Evolutionary conservation across 768 basidiomycete species (phyloP), one percentile per base, ranked within the genome.

Genomic region (Peribolospora kevripleyi): DNA sequence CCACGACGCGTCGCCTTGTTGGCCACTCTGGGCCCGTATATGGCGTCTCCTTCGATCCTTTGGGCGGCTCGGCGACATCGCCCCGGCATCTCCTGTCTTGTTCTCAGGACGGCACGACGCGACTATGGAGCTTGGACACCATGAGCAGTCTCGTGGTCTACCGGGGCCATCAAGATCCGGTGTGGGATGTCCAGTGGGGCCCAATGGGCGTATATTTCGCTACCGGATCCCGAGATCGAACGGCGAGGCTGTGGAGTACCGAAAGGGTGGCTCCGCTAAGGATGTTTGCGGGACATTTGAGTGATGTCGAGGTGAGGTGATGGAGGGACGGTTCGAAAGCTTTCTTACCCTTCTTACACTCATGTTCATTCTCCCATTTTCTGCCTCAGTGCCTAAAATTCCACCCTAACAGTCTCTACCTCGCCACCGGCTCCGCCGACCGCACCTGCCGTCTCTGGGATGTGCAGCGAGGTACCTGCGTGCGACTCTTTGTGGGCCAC

Each of bases 131-230:
- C 5, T 70, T 95, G 67, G 87, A 97, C 59, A 93, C 91, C 0
- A 78, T 87, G 74, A 77, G 83, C 11, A 93, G 93, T 62, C 70
- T 97, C 7, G 88, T 88, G 14, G 88, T 82, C 5, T 98, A 88
- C 65, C 76, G 87, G 42, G 91, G 93, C 0, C 93, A 98, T 62
- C 81, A 90, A 65, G 90, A 93, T 66, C 88, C 93, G 0, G 80
- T 98, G 0, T 98, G 93, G 93, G 93, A 97, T 62, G 88, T 91
- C 9, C 82, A 95, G 65, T 98, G 93, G 93, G 90, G 85, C 63
- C 91, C 93, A 7, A 80, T 86, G 73, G 90, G 93, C 4, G 78
- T 90, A n/a, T 95, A 98, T 69, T 98, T 98, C 67, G 91, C 93
- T 6, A 91, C 84, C 13, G 90, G 78, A 13, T 90, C 88, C 62